Evolutionary conservation across 2,329 filamentous ascomycete species (phyloP), one percentile per base, ranked within the genome.

Genomic region (Fusarium praegraminearum): DNA sequence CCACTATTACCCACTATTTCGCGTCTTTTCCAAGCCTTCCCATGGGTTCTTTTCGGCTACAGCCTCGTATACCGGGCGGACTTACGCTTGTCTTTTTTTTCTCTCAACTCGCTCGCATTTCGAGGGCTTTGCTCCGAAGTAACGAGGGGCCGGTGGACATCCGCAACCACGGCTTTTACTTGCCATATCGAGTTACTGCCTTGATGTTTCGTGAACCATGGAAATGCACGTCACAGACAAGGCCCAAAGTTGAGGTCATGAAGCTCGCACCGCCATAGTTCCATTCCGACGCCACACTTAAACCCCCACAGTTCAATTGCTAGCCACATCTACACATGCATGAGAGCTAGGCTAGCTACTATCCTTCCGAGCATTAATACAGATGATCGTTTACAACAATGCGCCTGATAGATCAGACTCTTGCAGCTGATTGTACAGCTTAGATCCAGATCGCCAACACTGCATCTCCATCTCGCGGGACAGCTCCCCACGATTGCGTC

Each of bases 11-110:
- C 73, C 73, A 72, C 70, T 74, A 74, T 75, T 76, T 64, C 65
- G 73, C 62, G 71, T 41, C 59, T 73, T 76, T 75, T 75, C 66
- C 59, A 63, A 53, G 57, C 47, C 61, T 38, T 64, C 67, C 45
- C 30, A 41, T 28, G 57, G 41, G 36, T 62, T 41, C 35, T 54
- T 60, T 65, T 75, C 73, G 73, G 73, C 71, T 67, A 62, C 70
- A 75, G 69, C 67, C 74, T 76, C 74, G 74, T 75, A 76, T 71
- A 70, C 74, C 74, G 74, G 70, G 62, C 73, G 73, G 73, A 75
- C 61, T 75, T 75, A 65, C 73, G 73, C 47, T 61, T 57, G 55
- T 24, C 53, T 40, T 49, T 55, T 58, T 64, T 56, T 32, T 57
- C 18, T 32, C 44, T 65, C 41, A 33, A 24, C 44, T 50, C 40